Conservation (phyloP, 2,329 filamentous ascomycete genomes). For the Xylaria sp. region DNA sequence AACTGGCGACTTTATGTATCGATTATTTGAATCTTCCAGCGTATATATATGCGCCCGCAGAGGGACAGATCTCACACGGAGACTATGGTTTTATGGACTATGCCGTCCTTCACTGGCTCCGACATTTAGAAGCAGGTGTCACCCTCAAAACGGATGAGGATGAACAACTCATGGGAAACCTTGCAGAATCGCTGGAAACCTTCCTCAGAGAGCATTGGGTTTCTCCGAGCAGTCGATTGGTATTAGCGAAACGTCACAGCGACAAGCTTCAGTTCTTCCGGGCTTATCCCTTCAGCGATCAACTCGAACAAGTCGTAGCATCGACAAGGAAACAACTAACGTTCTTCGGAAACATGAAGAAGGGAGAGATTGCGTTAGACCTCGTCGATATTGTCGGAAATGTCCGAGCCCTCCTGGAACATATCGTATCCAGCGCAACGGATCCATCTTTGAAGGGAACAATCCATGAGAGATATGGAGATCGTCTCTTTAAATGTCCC, state of each 20-base stretch:
- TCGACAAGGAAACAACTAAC: slow-evolving; percentile 10
- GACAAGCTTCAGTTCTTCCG: slow-evolving; percentile 8
- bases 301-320: slow-evolving; percentile 12
- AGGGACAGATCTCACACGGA: not conserved
- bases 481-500: slow-evolving; percentile 15
- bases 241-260: not conserved
- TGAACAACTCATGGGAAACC: not conserved
- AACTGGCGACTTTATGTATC: slow-evolving; percentile 15
- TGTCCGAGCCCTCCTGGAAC: slow-evolving; percentile 4
- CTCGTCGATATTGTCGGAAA: slow-evolving; percentile 5
- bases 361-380: slow-evolving; percentile 13
- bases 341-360: slow-evolving; percentile 11
- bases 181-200: slow-evolving; percentile 8
- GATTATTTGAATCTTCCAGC: slow-evolving; percentile 20
- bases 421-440: not conserved
- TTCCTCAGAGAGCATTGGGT: slow-evolving; percentile 14
- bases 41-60: not conserved
- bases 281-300: not conserved
- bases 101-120: slow-evolving; percentile 19
- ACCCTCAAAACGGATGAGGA: slow-evolving; percentile 3
- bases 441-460: not conserved
- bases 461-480: slow-evolving; percentile 6
- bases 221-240: not conserved
- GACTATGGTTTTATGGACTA: slow-evolving; percentile 18
- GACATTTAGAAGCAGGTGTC: slow-evolving; percentile 10